These are phyloP conservation scores for Nigrospora osmanthi DNA, from an alignment of 2,329 filamentous ascomycete genomes.

Conservation along the genomic window DNA sequence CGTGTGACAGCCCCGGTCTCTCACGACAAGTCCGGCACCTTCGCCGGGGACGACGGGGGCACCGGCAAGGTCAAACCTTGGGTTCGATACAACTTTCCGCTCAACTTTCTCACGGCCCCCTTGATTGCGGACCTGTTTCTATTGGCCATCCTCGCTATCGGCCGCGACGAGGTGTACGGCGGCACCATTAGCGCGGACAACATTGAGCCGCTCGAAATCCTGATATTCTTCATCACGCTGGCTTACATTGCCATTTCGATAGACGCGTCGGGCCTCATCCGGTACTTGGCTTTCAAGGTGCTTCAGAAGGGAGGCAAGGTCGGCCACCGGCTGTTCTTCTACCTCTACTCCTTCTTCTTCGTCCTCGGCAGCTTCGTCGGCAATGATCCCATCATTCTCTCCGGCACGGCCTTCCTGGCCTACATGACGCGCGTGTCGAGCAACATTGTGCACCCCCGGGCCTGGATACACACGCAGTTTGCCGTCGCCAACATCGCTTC, in stretches of 20 bases:
- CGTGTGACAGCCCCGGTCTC: slow-evolving; percentile 43
- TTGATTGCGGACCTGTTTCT: slow-evolving; percentile 65
- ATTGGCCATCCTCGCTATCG: slow-evolving; percentile 62
- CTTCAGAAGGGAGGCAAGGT: slow-evolving; percentile 58
- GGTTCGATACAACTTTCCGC: slow-evolving; percentile 47
- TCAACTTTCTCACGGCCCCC: slow-evolving; percentile 66
- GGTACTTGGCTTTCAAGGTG: slow-evolving; percentile 63
- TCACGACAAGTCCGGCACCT: slow-evolving; percentile 8
- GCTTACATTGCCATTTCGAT: slow-evolving; percentile 74
- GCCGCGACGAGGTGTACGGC: slow-evolving; percentile 56
- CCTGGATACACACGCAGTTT: slow-evolving; percentile 69
- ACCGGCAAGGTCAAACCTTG: slow-evolving; percentile 26
- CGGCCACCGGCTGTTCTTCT: slow-evolving; percentile 64
- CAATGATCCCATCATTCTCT: slow-evolving; percentile 69
- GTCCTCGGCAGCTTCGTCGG: slow-evolving; percentile 59
- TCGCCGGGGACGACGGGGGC: slow-evolving; percentile 5
- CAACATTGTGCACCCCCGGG: slow-evolving; percentile 63
- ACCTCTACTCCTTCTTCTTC: slow-evolving; percentile 68
- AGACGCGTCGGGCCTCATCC: slow-evolving; percentile 65
- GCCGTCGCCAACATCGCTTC: slow-evolving; percentile 67
- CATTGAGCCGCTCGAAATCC: slow-evolving; percentile 65
- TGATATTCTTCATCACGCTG: slow-evolving; percentile 66
- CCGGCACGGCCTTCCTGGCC: slow-evolving; percentile 65
- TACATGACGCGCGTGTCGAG: slow-evolving; percentile 71
- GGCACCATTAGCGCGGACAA: slow-evolving; percentile 58